Percentiles rank a stretch among this genome's conserved stretches.
These are phyloP conservation scores for Scalesia atractyloides DNA, from an alignment of 129 eudicot genomes.

Conservation along the genomic window DNA sequence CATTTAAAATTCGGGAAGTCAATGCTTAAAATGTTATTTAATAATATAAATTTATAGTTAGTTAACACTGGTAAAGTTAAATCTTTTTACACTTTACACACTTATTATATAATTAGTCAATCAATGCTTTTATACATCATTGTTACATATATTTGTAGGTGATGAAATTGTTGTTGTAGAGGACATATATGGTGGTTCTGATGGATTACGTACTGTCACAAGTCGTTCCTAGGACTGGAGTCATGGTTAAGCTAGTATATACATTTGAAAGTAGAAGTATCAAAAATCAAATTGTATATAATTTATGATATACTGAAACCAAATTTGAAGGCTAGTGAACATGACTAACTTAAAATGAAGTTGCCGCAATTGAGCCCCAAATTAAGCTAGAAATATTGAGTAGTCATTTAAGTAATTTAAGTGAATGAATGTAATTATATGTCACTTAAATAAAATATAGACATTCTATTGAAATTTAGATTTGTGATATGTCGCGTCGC, in stretches of 20 bases:
- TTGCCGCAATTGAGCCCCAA: conserved; percentile 74
- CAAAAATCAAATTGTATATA: not conserved
- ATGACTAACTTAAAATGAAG: conserved; percentile 75
- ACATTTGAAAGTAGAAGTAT: not conserved
- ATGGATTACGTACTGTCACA: conserved; percentile 85
- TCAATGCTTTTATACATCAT: not conserved
- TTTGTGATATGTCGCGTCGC: too few relatives aligned
- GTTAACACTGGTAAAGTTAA: conserved; percentile 58
- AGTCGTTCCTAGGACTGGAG: conserved; percentile 78
- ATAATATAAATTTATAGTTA: conserved; percentile 20
- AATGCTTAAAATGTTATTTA: too few relatives aligned
- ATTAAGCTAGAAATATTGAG: conserved; percentile 97
- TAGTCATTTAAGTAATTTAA: too few relatives aligned
- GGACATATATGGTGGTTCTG: conserved; percentile 98
- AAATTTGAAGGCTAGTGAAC: conserved; percentile 70
- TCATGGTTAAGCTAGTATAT: conserved; percentile 71
- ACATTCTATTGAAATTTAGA: too few relatives aligned
- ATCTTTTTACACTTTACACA: not conserved
- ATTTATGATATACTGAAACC: not conserved
- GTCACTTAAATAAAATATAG: too few relatives aligned
- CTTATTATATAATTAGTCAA: not conserved
- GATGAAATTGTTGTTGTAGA: conserved; percentile 97
- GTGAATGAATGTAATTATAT: too few relatives aligned
- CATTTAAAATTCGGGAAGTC: too few relatives aligned
- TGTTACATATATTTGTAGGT: conserved; percentile 40